These are phyloP conservation scores for Agaricus sinodeliciosus DNA, from an alignment of 768 basidiomycete species.

Conservation along the genomic window DNA sequence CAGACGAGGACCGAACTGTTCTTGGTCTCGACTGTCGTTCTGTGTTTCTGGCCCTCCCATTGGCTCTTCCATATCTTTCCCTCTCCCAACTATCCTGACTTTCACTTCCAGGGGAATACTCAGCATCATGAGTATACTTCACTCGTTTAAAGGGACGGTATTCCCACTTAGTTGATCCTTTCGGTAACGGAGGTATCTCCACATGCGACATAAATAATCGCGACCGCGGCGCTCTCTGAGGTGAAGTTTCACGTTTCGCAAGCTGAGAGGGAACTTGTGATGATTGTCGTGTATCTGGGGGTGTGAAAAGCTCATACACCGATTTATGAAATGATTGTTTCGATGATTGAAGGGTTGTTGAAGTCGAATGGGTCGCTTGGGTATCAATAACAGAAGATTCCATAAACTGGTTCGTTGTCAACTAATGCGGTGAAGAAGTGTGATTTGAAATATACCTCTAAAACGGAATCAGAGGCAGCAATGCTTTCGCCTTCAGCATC, in stretches of 20 bases:
- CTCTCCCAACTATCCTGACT: background rate
- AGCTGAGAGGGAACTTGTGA: background rate
- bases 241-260: background rate
- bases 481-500: constrained; percentile 5
- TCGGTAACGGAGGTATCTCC: constrained; percentile 2
- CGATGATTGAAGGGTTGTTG: background rate
- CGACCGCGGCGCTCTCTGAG: background rate
- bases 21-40: background rate
- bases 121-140: background rate
- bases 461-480: background rate
- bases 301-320: background rate
- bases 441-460: background rate
- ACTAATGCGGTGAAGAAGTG: too few relatives aligned
- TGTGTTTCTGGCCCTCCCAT: background rate
- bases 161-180: background rate
- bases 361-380: background rate
- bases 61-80: background rate
- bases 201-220: background rate
- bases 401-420: background rate
- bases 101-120: background rate
- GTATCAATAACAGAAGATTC: background rate
- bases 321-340: background rate
- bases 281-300: background rate
- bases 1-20: too few relatives aligned
- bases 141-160: background rate